phyloP scores from a whole-genome alignment of 805 yeast species.

The Lachancea kluyveri region DNA sequence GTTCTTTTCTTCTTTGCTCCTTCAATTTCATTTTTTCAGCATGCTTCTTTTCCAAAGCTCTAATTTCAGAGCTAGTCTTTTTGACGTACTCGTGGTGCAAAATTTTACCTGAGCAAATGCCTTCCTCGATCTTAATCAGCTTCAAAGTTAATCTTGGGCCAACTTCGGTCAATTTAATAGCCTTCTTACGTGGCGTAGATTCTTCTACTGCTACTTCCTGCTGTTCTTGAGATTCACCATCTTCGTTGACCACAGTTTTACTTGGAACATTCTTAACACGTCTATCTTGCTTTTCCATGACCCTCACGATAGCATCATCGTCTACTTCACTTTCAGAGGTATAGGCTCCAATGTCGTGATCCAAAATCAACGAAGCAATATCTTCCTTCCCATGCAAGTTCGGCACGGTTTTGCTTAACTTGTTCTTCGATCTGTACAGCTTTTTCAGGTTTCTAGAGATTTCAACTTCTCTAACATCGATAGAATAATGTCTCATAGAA shows the following conservation, averaged over 20 bases:
- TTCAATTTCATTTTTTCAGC: slow-evolving; percentile 53
- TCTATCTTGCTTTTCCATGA: slow-evolving; percentile 30
- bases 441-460: slow-evolving; percentile 68
- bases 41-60: slow-evolving; percentile 61
- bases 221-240: slow-evolving; percentile 12
- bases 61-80: slow-evolving; percentile 57
- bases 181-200: slow-evolving; percentile 50
- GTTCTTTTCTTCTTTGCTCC: slow-evolving; percentile 68
- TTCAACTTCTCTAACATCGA: slow-evolving; percentile 79
- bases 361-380: slow-evolving; percentile 76
- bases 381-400: slow-evolving; percentile 62
- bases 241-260: slow-evolving; percentile 17
- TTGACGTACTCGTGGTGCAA: slow-evolving; percentile 68
- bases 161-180: slow-evolving; percentile 84
- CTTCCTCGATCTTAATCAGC: slow-evolving; percentile 85
- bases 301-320: slow-evolving; percentile 77
- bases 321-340: slow-evolving; percentile 93
- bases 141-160: slow-evolving; percentile 84
- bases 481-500: slow-evolving; percentile 84
- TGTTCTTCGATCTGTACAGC: slow-evolving; percentile 55
- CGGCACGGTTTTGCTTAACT: slow-evolving; percentile 60
- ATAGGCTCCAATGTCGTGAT: slow-evolving; percentile 67
- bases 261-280: slow-evolving; percentile 15
- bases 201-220: slow-evolving; percentile 24
- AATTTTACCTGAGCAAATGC: slow-evolving; percentile 82